These are phyloP conservation scores for Porcisia deanei DNA, from an alignment of 208 protist genomes.

Conservation along the genomic window DNA sequence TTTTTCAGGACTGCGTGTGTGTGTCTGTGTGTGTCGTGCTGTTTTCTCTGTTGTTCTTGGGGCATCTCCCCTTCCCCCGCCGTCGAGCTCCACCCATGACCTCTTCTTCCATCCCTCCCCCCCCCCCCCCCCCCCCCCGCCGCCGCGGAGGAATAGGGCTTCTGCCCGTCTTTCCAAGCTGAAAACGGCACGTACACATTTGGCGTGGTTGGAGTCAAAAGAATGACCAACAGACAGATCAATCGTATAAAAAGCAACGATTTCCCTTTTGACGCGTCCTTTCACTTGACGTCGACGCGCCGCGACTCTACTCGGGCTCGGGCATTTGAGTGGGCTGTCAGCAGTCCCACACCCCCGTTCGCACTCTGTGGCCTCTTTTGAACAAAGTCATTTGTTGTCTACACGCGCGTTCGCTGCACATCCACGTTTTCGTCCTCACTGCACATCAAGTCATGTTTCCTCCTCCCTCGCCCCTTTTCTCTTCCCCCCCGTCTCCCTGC, in stretches of 20 bases:
- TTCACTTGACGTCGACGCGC: neutral
- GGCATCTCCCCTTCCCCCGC: no score
- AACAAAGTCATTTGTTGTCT: neutral
- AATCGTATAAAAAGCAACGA: neutral
- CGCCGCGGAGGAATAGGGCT: no score
- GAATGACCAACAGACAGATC: neutral
- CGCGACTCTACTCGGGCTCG: neutral
- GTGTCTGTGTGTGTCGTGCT: neutral
- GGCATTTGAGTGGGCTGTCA: neutral
- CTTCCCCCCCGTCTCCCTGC: neutral
- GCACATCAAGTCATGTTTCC: neutral
- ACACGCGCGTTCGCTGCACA: neutral
- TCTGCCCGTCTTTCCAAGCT: no score
- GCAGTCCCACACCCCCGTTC: neutral
- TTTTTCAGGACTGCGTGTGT: neutral
- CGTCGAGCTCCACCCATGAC: neutral
- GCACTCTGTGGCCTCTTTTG: neutral
- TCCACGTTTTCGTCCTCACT: neutral
- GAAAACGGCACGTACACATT: no score
- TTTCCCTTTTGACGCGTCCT: neutral
- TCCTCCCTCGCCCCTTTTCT: neutral
- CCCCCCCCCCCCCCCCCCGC: no score
- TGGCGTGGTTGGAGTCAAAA: neutral
- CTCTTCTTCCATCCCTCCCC: no score
- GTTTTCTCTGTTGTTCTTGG: neutral